Evolutionary conservation across 1,284 basidiomycete species (phyloP), one percentile per base, ranked within the genome.

Genomic region (Irpex rosettiformis): DNA sequence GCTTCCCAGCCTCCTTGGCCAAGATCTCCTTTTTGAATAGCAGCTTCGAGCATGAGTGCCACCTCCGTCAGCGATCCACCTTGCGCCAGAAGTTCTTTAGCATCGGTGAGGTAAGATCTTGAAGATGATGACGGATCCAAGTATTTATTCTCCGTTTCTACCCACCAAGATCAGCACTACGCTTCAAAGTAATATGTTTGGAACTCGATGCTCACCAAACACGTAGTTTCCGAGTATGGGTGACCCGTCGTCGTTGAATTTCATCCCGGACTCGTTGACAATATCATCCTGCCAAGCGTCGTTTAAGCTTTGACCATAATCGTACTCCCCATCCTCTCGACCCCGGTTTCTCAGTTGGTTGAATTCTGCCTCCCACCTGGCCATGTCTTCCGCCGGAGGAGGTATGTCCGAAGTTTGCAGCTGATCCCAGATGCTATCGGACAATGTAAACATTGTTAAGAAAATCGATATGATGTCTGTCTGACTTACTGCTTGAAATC

Each of bases 361-460:
- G 67, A 95, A 93, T 71, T 96, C 88, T 6, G 87, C 85, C 70
- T 96, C 95, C 94, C 94, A 96, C 70, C 88, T 88, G 3, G 88
- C 84, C 52, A 93, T 72, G 63, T 93, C 86, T 67, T 86, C 85
- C 29, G 77, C 73, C 48, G 77, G 81, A 1, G 84, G 82, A 1
- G 83, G 80, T 24, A 79, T 60, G 40, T 82, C 80, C 0, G 85
- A 85, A 55, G 80, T 77, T 66, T 83, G 82, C 27, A 87, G 65
- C 28, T 81, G 74, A 53, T 84, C 76, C 85, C 82, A 88, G 25
- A 82, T 73, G 51, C 88, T 90, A 61, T 21, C 42, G 33, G 30
- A 25, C 27, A 33, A n/a, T 24, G 60, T 21, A 47, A 58, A 45
- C 21, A 18, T 18, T 54, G n/a, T 59, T n/a, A 47, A 48, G 3